phyloP scores from a whole-genome alignment of 78 protist species.

The Planoprotostelium fungivorum region DNA sequence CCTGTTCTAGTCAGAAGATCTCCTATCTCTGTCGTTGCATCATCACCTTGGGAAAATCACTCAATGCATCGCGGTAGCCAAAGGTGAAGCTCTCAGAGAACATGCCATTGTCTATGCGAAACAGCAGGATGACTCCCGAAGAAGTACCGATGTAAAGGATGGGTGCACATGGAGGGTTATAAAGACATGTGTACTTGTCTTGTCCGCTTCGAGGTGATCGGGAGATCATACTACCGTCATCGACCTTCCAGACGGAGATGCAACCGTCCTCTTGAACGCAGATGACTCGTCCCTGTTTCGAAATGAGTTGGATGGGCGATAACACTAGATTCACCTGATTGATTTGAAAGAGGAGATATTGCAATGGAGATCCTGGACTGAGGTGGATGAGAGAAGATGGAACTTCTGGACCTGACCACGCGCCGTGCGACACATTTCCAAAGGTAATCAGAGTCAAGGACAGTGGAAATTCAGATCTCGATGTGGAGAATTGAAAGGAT shows the following conservation, averaged over 20 bases:
- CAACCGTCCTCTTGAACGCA: not conserved
- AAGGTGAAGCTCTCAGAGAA: not conserved
- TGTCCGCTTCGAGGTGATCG: not conserved
- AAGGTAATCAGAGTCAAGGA: not conserved
- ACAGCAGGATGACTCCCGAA: not conserved
- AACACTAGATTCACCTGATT: not conserved
- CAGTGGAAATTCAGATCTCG: not conserved
- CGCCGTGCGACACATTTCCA: not conserved
- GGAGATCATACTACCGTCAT: not conserved
- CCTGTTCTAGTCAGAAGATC: not conserved
- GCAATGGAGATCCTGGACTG: not conserved
- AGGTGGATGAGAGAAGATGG: not conserved
- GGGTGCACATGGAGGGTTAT: not conserved
- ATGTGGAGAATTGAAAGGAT: not conserved
- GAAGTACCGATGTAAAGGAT: not conserved
- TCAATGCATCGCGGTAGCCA: not conserved
- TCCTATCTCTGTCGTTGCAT: not conserved
- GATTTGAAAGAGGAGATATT: not conserved
- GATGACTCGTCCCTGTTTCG: not conserved
- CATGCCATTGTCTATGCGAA: not conserved
- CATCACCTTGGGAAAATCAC: not conserved
- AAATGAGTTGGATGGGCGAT: not conserved
- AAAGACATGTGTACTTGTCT: not conserved
- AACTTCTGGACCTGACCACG: not conserved
- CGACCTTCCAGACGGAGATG: not conserved